Evolutionary conservation across 208 protist species (phyloP).

Genomic region (Naegleria fowleri): DNA sequence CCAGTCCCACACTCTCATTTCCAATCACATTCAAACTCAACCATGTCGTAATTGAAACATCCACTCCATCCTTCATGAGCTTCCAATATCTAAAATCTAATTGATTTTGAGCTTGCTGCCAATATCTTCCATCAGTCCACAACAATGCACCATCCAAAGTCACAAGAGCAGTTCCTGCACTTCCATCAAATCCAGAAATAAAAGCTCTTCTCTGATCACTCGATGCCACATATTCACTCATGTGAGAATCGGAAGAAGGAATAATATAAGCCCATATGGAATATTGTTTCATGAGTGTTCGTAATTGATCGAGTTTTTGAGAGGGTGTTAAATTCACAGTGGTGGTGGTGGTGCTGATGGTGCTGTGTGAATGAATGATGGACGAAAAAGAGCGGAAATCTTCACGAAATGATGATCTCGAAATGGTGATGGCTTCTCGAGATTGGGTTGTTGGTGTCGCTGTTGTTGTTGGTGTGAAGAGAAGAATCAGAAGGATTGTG

Average conservation of each 20-base stretch:
- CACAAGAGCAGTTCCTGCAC: conserved; percentile 63
- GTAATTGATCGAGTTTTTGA: neutral
- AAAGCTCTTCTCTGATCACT: conserved; percentile 78
- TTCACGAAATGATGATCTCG: too few relatives aligned
- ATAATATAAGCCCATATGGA: neutral
- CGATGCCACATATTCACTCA: conserved; percentile 78
- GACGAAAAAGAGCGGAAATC: too few relatives aligned
- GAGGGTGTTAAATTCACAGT: neutral
- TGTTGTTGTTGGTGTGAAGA: too few relatives aligned
- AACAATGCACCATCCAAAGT: conserved; percentile 61
- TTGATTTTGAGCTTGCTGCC: conserved; percentile 73
- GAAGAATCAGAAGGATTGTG: too few relatives aligned
- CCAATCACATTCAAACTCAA: neutral
- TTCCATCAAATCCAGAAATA: conserved; percentile 88
- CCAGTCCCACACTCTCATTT: conserved; percentile 37
- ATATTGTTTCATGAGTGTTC: neutral
- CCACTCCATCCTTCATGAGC: conserved; percentile 62
- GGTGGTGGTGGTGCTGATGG: too few relatives aligned
- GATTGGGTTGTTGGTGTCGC: too few relatives aligned
- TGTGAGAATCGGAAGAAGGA: neutral
- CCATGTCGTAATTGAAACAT: conserved; percentile 30
- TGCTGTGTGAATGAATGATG: too few relatives aligned
- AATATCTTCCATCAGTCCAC: conserved; percentile 97
- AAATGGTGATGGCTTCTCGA: too few relatives aligned
- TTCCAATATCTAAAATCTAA: conserved; percentile 64